Percentiles rank a stretch among this genome's conserved stretches.
Evolutionary conservation across 2,329 filamentous ascomycete genomes (phyloP).

Genomic region (Exophiala spinifera): DNA sequence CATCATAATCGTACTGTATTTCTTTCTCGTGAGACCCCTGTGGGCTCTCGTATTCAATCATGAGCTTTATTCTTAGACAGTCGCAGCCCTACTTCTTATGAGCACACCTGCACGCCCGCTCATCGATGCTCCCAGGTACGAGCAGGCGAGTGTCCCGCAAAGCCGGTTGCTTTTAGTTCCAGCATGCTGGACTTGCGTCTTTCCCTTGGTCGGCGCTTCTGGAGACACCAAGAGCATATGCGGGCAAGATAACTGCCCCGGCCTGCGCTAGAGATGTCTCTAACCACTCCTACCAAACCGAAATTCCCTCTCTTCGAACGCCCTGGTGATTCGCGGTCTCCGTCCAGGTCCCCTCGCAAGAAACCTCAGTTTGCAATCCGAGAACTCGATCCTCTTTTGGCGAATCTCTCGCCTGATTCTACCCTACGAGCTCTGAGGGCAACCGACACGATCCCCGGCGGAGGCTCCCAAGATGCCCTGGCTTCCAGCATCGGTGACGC

Average conservation of each 20-base stretch:
- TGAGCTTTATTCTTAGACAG: neutral
- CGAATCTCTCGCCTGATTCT: constrained; percentile 53
- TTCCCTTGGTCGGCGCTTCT: constrained; percentile 11
- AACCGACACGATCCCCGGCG: constrained; percentile 41
- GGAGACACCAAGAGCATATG: constrained; percentile 6
- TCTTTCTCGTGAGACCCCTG: neutral
- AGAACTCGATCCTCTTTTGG: constrained; percentile 48
- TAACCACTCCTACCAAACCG: constrained; percentile 24
- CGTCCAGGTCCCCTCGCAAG: constrained; percentile 40
- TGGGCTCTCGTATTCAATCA: neutral
- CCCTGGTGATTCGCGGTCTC: constrained; percentile 35
- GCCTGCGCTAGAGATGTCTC: constrained; percentile 17
- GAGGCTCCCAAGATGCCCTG: constrained; percentile 41
- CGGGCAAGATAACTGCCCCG: constrained; percentile 11
- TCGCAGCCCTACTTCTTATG: neutral
- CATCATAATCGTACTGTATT: neutral
- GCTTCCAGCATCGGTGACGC: constrained; percentile 53
- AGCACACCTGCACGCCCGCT: neutral
- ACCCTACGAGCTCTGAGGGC: constrained; percentile 51
- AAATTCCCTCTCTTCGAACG: constrained; percentile 22
- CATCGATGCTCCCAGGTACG: neutral
- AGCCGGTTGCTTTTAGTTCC: neutral
- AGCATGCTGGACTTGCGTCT: constrained; percentile 16
- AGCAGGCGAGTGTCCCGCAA: neutral
- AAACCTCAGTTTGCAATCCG: constrained; percentile 37